Evolutionary conservation across 805 yeast genomes (phyloP), one percentile per base, ranked within the genome.

Genomic region (Kuraishia cidri): DNA sequence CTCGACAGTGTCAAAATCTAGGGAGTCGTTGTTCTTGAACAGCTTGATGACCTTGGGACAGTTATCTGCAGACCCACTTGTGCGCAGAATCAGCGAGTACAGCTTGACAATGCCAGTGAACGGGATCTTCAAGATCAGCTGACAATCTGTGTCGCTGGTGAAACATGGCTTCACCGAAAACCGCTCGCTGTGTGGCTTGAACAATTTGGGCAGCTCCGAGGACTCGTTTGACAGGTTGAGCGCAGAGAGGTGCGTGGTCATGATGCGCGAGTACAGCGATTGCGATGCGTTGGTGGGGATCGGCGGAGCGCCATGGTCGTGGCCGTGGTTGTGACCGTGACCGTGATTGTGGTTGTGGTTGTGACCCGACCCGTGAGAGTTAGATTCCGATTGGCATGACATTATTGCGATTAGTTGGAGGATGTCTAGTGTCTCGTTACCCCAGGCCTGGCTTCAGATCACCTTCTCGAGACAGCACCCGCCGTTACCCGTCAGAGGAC

Each of bases 91-190:
- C 1, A 90, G 43, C 3, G 95, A 81, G 48, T 73, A 83, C 23
- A 90, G 54, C 48, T 79, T 84, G 26, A 83, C 86, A 4, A 46
- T 45, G 1, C 81, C 82, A 9, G 79, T 75, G 46, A 90, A 90
- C 19, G 96, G 97, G 19, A 90, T 71, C 33, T 74, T 70, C 21
- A 90, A 43, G 21, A 88, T 69, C 43, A 88, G 42, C 50, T 90
- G 96, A 37, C 79, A 73, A 47, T 90, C 97, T 2, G 82, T 75
- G 50, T 88, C 96, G 1, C 54, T 72, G 59, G 29, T 76, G 48
- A 60, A 56, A 45, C 24, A 57, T 40, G 60, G 75, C 38, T 39
- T 62, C 7, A 72, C 42, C n/a, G 62, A 53, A 39, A 71, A 74
- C 44, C 71, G 70, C 5, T 64, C 60, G 2, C 64, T 69, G 30